Percentiles rank a stretch among this genome's conserved stretches.
phyloP scores from a whole-genome alignment of 2,329 filamentous ascomycete genomes.

The Monosporascus sp. region DNA sequence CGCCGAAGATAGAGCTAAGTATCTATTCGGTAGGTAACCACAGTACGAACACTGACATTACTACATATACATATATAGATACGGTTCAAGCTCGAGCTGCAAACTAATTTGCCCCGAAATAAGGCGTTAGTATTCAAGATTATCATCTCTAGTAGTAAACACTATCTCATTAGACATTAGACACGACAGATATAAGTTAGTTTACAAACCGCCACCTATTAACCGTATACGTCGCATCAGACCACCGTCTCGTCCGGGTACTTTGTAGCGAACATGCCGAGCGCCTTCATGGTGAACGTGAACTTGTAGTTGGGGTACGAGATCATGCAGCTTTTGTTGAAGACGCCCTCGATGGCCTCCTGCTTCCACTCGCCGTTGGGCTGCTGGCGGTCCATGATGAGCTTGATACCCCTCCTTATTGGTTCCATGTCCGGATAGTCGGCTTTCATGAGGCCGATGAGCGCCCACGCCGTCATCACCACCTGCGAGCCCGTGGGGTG shows the following conservation, averaged over 20 bases:
- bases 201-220: neutral
- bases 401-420: conserved; percentile 65
- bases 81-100: too few species aligned
- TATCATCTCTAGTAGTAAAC: too few species aligned
- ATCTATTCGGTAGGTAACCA: too few species aligned
- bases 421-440: conserved; percentile 70
- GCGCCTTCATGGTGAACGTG: conserved; percentile 85
- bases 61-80: too few species aligned
- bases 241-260: conserved; percentile 60
- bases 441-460: conserved; percentile 76
- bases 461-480: conserved; percentile 90
- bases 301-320: conserved; percentile 99
- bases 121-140: too few species aligned
- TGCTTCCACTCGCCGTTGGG: conserved; percentile 90
- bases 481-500: conserved; percentile 76
- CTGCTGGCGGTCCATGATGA: conserved; percentile 83
- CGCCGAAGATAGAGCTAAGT: too few species aligned
- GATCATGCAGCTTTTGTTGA: conserved; percentile 99
- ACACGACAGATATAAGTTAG: neutral
- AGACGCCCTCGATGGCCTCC: conserved; percentile 94
- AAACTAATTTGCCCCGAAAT: too few species aligned
- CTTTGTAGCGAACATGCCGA: conserved; percentile 78
- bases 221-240: conserved; percentile 4
- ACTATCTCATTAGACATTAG: too few species aligned
- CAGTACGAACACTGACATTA: too few species aligned